These are phyloP conservation scores for Gentiana straminea DNA, from an alignment of 257 asterid genomes.

Conservation along the genomic window DNA sequence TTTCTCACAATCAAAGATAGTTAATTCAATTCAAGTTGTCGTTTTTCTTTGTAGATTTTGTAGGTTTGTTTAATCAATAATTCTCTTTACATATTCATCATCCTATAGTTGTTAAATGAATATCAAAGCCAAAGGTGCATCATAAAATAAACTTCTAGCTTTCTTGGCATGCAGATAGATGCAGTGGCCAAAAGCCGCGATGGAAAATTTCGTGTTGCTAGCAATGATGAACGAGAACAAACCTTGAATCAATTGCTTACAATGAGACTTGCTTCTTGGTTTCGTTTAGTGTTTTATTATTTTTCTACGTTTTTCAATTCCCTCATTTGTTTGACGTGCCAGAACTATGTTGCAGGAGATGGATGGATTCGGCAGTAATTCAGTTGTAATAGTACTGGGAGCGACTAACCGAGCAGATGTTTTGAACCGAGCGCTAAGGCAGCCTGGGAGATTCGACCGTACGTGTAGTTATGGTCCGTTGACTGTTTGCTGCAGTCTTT, in stretches of 20 bases:
- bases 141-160: background rate
- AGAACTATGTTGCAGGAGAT: conserved; percentile 62
- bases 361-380: conserved; percentile 99
- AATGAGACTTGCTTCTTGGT: conserved; percentile 34
- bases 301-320: background rate
- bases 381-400: conserved; percentile 97
- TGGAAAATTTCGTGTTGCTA: conserved; percentile 83
- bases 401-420: conserved; percentile 98
- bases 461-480: conserved; percentile 73
- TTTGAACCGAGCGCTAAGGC: conserved; percentile 93
- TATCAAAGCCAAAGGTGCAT: background rate
- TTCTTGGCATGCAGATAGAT: conserved; percentile 66
- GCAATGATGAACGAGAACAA: conserved; percentile 98
- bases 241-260: conserved; percentile 96
- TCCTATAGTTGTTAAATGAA: background rate
- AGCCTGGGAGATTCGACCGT: conserved; percentile 99
- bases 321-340: conserved; percentile 13
- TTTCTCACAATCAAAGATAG: too few relatives aligned
- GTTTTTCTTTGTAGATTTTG: too few relatives aligned
- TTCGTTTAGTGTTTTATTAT: too few relatives aligned
- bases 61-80: conserved; percentile 35
- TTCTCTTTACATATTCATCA: background rate
- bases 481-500: conserved; percentile 1
- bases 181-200: conserved; percentile 99
- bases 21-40: too few relatives aligned